Conservation (phyloP, 805 yeast genomes). For the Tetrapisispora arboricola region DNA sequence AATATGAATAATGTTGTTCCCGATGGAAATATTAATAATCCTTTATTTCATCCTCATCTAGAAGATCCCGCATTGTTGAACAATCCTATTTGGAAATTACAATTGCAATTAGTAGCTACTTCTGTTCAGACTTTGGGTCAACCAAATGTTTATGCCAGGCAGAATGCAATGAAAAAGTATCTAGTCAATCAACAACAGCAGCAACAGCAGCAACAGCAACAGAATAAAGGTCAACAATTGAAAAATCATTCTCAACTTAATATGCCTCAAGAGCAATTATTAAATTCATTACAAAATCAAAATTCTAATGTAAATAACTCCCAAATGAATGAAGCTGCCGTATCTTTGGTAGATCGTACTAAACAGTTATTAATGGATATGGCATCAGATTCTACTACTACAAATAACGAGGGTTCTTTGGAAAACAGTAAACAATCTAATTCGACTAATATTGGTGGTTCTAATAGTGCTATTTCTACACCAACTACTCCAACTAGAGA, state of each 20-base stretch:
- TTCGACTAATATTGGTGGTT: conserved; percentile 6
- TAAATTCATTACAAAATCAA: background rate
- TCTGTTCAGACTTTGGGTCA: conserved; percentile 28
- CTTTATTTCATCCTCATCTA: conserved; percentile 28
- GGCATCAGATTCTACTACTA: conserved; percentile 13
- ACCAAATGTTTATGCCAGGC: conserved; percentile 30
- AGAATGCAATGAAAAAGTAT: conserved; percentile 30
- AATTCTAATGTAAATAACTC: conserved; percentile 3
- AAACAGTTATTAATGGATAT: conserved; percentile 26
- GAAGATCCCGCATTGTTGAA: conserved; percentile 25
- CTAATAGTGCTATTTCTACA: conserved; percentile 23
- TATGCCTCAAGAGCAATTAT: conserved; percentile 3
- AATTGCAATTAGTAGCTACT: conserved; percentile 25
- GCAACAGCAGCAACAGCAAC: conserved; percentile 8
- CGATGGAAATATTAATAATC: conserved; percentile 22
- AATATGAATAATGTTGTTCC: conserved; percentile 1
- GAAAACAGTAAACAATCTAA: background rate
- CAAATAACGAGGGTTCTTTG: background rate
- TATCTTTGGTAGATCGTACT: conserved; percentile 27
- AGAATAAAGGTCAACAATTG: conserved; percentile 1
- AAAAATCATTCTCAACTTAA: background rate
- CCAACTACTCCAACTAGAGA: conserved; percentile 28
- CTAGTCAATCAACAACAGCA: conserved; percentile 19
- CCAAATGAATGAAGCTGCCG: conserved; percentile 22
- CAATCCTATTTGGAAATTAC: conserved; percentile 30